Evolutionary conservation across 1,284 basidiomycete species (phyloP).

Genomic region (Malassezia brasiliensis): DNA sequence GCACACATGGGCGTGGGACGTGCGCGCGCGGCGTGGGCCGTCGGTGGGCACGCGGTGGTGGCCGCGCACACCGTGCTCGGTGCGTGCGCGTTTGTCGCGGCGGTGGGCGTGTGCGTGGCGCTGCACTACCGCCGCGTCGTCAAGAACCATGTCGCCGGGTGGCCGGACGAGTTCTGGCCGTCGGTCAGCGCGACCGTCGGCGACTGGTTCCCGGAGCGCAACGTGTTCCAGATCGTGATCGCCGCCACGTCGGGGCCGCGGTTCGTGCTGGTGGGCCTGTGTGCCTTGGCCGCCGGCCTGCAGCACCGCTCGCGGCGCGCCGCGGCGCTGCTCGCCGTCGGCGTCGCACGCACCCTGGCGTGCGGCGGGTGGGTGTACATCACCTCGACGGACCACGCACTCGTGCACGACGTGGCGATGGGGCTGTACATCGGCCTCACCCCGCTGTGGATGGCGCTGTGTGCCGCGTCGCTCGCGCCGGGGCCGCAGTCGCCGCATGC

Average conservation of each 20-base stretch:
- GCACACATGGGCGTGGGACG: too few species aligned
- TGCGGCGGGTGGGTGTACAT: conserved; percentile 91
- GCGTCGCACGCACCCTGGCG: conserved; percentile 65
- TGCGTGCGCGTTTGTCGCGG: conserved; percentile 61
- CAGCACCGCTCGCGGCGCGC: conserved; percentile 19
- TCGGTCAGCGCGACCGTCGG: conserved; percentile 78
- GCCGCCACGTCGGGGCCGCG: conserved; percentile 64
- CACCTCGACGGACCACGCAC: conserved; percentile 67
- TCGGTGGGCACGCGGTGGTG: conserved; percentile 8
- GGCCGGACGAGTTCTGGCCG: conserved; percentile 83
- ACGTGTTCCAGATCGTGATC: conserved; percentile 79
- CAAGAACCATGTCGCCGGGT: conserved; percentile 71
- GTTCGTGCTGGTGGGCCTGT: conserved; percentile 64
- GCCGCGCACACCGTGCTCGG: conserved; percentile 62
- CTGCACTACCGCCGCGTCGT: conserved; percentile 79
- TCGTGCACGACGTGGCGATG: conserved; percentile 80
- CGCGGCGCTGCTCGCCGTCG: conserved; percentile 55
- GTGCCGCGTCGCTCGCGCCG: conserved; percentile 27
- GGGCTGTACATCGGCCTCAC: conserved; percentile 53
- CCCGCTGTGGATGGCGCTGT: conserved; percentile 61
- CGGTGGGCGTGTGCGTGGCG: conserved; percentile 60
- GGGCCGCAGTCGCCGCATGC: conserved; percentile 4
- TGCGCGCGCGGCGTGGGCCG: background rate
- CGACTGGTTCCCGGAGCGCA: conserved; percentile 82
- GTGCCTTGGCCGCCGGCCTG: conserved; percentile 51